phyloP scores from a whole-genome alignment of 2,329 filamentous ascomycete genomes.

The Colletotrichum lupini region DNA sequence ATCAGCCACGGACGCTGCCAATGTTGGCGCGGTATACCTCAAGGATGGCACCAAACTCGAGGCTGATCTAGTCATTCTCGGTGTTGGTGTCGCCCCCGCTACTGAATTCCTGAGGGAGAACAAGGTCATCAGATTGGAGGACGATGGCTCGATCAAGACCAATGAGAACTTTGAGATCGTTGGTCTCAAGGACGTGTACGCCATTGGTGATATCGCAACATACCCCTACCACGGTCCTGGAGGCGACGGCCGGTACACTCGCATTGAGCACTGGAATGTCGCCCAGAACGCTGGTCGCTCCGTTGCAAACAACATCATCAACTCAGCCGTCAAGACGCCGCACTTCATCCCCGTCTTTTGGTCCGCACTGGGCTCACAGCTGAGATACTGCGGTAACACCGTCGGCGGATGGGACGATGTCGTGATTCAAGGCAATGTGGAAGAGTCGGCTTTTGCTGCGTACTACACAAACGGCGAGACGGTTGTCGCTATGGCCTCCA shows the following conservation, averaged over 20 bases:
- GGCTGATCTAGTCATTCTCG: slow-evolving; percentile 91
- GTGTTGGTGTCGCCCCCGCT: slow-evolving; percentile 87
- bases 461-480: slow-evolving; percentile 90
- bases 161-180: slow-evolving; percentile 83
- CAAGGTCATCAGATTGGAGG: slow-evolving; percentile 74
- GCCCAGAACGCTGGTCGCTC: slow-evolving; percentile 91
- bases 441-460: slow-evolving; percentile 84
- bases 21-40: slow-evolving; percentile 83
- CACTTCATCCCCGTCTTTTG: slow-evolving; percentile 95
- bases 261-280: slow-evolving; percentile 99
- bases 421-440: slow-evolving; percentile 80
- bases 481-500: slow-evolving; percentile 89
- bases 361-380: slow-evolving; percentile 89
- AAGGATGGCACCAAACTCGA: slow-evolving; percentile 87
- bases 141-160: slow-evolving; percentile 87
- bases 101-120: slow-evolving; percentile 86
- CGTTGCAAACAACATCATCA: slow-evolving; percentile 81
- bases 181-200: slow-evolving; percentile 85
- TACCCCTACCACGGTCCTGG: slow-evolving; percentile 95
- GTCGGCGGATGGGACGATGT: slow-evolving; percentile 85
- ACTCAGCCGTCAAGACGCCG: slow-evolving; percentile 70
- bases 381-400: slow-evolving; percentile 94
- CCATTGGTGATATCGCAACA: slow-evolving; percentile 93
- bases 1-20: slow-evolving; percentile 72
- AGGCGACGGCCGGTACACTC: slow-evolving; percentile 75